phyloP scores from a whole-genome alignment of 805 yeast genomes.

The Naumovozyma baii region DNA sequence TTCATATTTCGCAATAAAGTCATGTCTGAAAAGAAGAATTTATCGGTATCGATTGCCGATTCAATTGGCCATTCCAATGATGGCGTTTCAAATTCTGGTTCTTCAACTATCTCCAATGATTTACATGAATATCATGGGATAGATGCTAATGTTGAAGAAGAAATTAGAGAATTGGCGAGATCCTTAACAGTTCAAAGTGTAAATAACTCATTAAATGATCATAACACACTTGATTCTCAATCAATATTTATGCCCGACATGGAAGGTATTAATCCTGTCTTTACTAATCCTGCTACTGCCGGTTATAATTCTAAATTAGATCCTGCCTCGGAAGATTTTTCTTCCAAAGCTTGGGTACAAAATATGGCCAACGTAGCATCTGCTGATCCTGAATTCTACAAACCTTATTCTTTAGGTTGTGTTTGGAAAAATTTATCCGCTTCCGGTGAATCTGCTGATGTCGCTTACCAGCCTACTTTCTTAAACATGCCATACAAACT shows the following conservation, averaged over 20 bases:
- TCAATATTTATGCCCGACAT: slow-evolving; percentile 6
- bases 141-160: slow-evolving; percentile 22
- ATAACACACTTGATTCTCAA: background rate
- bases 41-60: background rate
- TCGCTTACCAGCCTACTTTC: slow-evolving; percentile 59
- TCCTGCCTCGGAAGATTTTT: slow-evolving; percentile 48
- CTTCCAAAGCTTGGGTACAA: slow-evolving; percentile 53
- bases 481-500: slow-evolving; percentile 33
- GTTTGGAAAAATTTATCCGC: slow-evolving; percentile 52
- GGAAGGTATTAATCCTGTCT: slow-evolving; percentile 17
- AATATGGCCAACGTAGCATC: slow-evolving; percentile 44
- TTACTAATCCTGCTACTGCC: slow-evolving; percentile 6
- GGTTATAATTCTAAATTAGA: slow-evolving; percentile 39
- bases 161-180: slow-evolving; percentile 33
- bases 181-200: slow-evolving; percentile 21
- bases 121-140: slow-evolving; percentile 23
- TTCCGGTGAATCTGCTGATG: slow-evolving; percentile 47
- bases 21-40: background rate
- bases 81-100: background rate
- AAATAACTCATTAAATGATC: background rate
- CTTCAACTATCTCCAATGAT: background rate
- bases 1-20: no score
- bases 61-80: background rate
- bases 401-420: slow-evolving; percentile 47
- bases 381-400: slow-evolving; percentile 51